Evolutionary conservation across 257 asterid genomes (phyloP), one percentile per base, ranked within the genome.

Genomic region (Solanum phureja): DNA sequence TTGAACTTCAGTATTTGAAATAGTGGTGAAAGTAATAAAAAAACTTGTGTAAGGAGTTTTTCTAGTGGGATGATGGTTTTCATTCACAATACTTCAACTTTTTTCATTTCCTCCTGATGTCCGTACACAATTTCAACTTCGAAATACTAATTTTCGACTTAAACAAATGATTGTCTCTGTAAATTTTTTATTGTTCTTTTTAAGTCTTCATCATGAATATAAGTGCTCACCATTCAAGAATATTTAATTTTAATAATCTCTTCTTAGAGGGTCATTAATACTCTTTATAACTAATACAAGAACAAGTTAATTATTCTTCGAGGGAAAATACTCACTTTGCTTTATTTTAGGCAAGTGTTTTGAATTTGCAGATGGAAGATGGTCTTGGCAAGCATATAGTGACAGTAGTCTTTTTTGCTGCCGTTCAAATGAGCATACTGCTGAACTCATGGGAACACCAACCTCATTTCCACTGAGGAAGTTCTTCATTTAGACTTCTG

Each of bases 141-240:
- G 0, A 37, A 37, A 37, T 37, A 37, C 40, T 37, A 37, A 0
- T 7, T 37, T 37, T 37, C 0, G 0, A 37, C 40, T 37, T 37
- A 37, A 37, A 37, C 6, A 46, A 46, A 46, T 1, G 0, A 52
- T 66, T 66, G 56, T 46, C 16, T 13, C 5, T 0, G 18, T 44
- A 23, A 38, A 38, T 23, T 4, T 38, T 44, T 2, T 0, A 13
- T 52, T 77, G 23, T 14, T 44, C 4, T 11, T 44, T 44, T 44
- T 3, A 11, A 44, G 4, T 46, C 3, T 46, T n/a, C 46, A 23
- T 11, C 6, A 27, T 10, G 56, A 23, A 3, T 6, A 4, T 24
- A 1, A 34, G 19, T 49, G 52, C 56, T 89, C 83, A 92, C 93
- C 87, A n/a, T 29, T 44, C 82, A 64, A 76, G 81, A 88, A 52